Evolutionary conservation across 257 asterid genomes (phyloP).

Genomic region (Salvia rosmarinus): DNA sequence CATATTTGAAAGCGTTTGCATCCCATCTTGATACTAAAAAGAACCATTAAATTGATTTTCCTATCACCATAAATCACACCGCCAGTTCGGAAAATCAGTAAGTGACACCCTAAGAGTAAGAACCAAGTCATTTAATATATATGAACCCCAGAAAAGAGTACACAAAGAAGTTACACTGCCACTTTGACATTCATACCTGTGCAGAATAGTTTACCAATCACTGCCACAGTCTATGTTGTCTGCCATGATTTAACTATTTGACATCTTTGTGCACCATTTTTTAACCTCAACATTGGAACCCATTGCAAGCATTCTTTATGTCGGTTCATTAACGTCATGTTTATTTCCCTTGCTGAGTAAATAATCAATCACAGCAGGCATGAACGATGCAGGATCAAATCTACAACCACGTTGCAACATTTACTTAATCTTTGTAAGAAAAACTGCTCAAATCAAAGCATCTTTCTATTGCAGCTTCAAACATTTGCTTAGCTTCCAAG

Average conservation of each 20-base stretch:
- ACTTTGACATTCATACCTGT: constrained; percentile 53
- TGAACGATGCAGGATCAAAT: constrained; percentile 79
- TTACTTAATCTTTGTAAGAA: constrained; percentile 60
- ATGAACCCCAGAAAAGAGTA: constrained; percentile 17
- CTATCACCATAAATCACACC: background rate
- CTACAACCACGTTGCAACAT: constrained; percentile 66
- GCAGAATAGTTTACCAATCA: constrained; percentile 72
- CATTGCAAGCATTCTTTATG: constrained; percentile 73
- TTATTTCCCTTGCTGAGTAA: constrained; percentile 61
- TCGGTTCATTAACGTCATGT: constrained; percentile 71
- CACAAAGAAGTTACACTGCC: background rate
- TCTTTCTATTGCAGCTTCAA: constrained; percentile 72
- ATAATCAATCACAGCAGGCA: constrained; percentile 86
- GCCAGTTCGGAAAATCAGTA: constrained; percentile 21
- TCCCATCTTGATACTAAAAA: no score
- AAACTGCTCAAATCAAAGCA: constrained; percentile 60
- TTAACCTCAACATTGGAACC: constrained; percentile 51
- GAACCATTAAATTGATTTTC: no score
- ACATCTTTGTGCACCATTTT: constrained; percentile 42
- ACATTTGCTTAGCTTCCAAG: constrained; percentile 66
- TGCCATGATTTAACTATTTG: constrained; percentile 37
- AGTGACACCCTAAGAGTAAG: constrained; percentile 5
- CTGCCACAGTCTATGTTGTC: constrained; percentile 45
- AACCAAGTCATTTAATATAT: constrained; percentile 11
- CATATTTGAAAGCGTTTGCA: no score